Conservation (phyloP, 2,329 filamentous ascomycete genomes). For the Colletotrichum sp. region DNA sequence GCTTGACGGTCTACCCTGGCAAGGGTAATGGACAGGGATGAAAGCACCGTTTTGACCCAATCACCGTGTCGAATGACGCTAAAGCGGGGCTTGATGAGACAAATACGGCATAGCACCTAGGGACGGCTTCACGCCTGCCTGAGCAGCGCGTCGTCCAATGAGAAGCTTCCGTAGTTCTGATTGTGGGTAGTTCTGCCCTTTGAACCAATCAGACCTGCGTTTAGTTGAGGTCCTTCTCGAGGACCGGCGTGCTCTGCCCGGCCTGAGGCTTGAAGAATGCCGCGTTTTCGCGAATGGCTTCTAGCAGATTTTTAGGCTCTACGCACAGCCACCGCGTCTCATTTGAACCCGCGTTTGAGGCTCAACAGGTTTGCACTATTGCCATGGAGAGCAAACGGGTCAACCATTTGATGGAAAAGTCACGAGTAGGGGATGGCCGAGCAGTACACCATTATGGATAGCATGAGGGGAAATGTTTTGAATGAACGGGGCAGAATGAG, state of each 20-base stretch:
- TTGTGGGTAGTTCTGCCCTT: not conserved
- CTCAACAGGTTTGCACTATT: not conserved
- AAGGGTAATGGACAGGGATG: conserved; percentile 16
- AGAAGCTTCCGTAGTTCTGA: not conserved
- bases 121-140: not conserved
- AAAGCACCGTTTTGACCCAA: not conserved
- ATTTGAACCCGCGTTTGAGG: not conserved
- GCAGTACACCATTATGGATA: not conserved
- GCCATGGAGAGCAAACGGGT: not conserved
- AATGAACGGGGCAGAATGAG: not conserved
- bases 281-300: conserved; percentile 11
- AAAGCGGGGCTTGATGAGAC: conserved; percentile 13
- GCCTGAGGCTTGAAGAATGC: not conserved
- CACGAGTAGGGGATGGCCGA: not conserved
- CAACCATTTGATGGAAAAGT: not conserved
- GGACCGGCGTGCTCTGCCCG: not conserved
- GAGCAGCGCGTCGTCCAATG: conserved; percentile 11
- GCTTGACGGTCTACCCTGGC: conserved; percentile 11
- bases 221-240: not conserved
- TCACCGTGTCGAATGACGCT: not conserved
- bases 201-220: conserved; percentile 4
- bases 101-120: conserved; percentile 16
- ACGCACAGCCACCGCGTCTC: conserved; percentile 6
- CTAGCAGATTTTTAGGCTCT: not conserved
- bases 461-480: not conserved